Percentiles rank a stretch among this genome's conserved stretches.
phyloP scores from a whole-genome alignment of 177 flowering plant species.

The Vitis hybrid region DNA sequence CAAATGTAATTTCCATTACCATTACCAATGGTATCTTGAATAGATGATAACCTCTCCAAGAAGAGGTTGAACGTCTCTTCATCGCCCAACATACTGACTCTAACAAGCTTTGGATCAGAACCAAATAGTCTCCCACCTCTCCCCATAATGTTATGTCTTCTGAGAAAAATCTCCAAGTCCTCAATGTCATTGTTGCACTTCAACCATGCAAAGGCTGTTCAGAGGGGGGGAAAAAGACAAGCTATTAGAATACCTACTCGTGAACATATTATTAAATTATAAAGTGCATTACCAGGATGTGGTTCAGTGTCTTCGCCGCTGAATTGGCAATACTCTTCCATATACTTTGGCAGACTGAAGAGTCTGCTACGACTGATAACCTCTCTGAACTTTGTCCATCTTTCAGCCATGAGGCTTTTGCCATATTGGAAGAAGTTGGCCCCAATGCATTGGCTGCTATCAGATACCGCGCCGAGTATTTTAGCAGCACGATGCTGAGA shows the following conservation, averaged over 20 bases:
- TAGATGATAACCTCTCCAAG: conserved; percentile 40
- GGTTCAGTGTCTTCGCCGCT: conserved; percentile 19
- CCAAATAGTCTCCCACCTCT: conserved; percentile 71
- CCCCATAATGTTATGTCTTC: conserved; percentile 41
- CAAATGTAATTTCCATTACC: no score
- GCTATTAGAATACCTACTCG: background rate
- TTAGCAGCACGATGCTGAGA: conserved; percentile 58
- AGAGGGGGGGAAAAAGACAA: background rate
- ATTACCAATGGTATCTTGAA: background rate
- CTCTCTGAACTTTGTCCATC: conserved; percentile 48
- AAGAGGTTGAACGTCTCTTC: conserved; percentile 56
- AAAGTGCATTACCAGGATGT: conserved; percentile 43
- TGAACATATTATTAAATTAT: no score
- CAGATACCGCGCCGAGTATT: conserved; percentile 38
- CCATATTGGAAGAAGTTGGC: conserved; percentile 42
- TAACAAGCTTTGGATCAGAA: conserved; percentile 33
- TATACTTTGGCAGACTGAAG: conserved; percentile 41
- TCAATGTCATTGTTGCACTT: conserved; percentile 35
- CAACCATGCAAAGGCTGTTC: conserved; percentile 83
- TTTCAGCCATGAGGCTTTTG: conserved; percentile 28
- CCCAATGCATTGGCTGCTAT: conserved; percentile 18
- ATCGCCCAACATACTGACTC: conserved; percentile 72
- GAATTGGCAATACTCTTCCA: conserved; percentile 40
- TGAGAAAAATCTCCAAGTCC: conserved; percentile 47
- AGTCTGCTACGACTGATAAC: conserved; percentile 19